Conservation (phyloP, 2,329 filamentous ascomycete genomes). For the Botrytis hyacinthi region DNA sequence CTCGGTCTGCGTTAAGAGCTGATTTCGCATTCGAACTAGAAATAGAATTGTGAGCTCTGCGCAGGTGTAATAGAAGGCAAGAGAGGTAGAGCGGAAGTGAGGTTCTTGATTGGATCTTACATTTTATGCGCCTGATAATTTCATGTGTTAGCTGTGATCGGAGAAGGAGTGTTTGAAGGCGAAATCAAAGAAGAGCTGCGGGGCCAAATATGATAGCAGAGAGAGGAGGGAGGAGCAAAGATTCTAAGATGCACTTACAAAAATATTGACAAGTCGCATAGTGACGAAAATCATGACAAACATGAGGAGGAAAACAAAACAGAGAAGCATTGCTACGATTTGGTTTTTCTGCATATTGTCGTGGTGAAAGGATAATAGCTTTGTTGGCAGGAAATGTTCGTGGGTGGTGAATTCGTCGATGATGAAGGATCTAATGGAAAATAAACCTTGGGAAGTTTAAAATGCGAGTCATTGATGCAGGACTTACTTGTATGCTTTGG, state of each 20-base stretch:
- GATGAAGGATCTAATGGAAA: not conserved
- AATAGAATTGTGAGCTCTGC: not conserved
- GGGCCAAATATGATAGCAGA: too few species aligned
- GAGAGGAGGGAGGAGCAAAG: not conserved
- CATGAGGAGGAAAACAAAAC: slow-evolving; percentile 15
- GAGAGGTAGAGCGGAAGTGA: not conserved
- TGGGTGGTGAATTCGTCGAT: not conserved
- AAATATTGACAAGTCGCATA: slow-evolving; percentile 17
- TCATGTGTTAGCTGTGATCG: not conserved
- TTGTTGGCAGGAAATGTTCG: not conserved
- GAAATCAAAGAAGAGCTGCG: not conserved
- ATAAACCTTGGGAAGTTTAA: not conserved
- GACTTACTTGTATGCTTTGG: not conserved
- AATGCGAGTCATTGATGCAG: not conserved
- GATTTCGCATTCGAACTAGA: not conserved
- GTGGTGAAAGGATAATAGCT: not conserved
- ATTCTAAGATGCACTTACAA: not conserved
- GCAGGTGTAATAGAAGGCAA: not conserved
- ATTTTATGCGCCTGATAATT: slow-evolving; percentile 1
- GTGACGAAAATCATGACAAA: slow-evolving; percentile 7
- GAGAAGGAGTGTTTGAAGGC: not conserved
- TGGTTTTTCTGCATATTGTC: slow-evolving; percentile 13
- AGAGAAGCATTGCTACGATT: slow-evolving; percentile 8
- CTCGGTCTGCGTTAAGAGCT: not conserved
- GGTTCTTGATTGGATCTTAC: not conserved